Evolutionary conservation across 495 filamentous ascomycete species (phyloP), one percentile per base, ranked within the genome.

Genomic region (Chaetomium cochliodes): DNA sequence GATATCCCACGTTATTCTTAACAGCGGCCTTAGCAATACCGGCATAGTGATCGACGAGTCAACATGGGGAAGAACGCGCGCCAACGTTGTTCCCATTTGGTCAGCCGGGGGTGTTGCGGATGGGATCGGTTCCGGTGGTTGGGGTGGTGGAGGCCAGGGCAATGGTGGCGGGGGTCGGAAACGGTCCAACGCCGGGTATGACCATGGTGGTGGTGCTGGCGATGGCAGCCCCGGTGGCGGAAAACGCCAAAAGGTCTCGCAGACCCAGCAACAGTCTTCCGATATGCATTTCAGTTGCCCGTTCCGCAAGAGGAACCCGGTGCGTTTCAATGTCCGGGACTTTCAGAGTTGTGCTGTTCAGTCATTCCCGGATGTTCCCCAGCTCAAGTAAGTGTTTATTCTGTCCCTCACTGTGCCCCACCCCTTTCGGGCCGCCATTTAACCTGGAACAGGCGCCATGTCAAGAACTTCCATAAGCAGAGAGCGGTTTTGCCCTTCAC

Each of bases 231-330:
- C 52, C 30, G 51, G 44, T 4, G 63, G 53, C 23, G 58, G 65
- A 11, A 73, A 73, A 59, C 47, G 66, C 16, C 53, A 57, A 37
- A 65, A 51, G 55, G 39, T 58, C 15, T 55, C 44, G 37, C 37
- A 52, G 9, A 64, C 46, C 49, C 49, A 69, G 18, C 30, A 64
- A 6, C 50, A 22, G 25, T n/a, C 13, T 1, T 2, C 37, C 9
- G 26, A 8, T 2, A 13, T 56, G 23, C 60, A 42, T 26, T 50
- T 76, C 13, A 71, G 72, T 57, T 78, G 76, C 44, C 76, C 76
- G 8, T 78, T 73, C 49, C 71, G 76, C 39, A 78, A 78, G 67
- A 65, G 76, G 22, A 78, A 78, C 47, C 75, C 76, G n/a, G 50
- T 69, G 55, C 68, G 61, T 50, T 78, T 78, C 62, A 78, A 77